Base-by-base conservation (phyloP, 352 stramenopile genomes). In the Phytopythium cucurbitacearum region DNA sequence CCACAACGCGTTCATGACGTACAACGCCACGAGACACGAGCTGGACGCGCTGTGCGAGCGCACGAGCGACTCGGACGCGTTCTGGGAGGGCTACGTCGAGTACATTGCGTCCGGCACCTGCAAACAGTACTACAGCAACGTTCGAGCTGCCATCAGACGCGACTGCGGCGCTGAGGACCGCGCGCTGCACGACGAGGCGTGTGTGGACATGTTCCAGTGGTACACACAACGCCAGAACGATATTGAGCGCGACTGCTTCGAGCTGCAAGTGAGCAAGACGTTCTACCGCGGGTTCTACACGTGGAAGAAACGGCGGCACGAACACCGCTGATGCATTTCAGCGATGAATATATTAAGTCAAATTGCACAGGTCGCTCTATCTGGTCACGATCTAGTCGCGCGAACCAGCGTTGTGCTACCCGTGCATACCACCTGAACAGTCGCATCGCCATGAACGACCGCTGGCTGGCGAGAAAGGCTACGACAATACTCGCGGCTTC, bases 71-170 rank as follows among this genome's bases (percentile, higher is more conserved):
- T 81, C 74, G 3, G 63, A 77, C 8, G 56, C 70, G 10, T 86
- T 88, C 59, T 86, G 75, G 70, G 77, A 86, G 52, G 74, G 65
- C 34, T 88, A 65, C 44, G 74, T 69, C 38, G 64, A 85, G 51
- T 86, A 77, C 56, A 67, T 80, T 8, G 77, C 67, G 12, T 68
- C 71, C 28, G 56, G 63, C 39, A 71, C 67, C 13, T 88, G 77
- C 51, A 85, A 82, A 47, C 54, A 42, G n/a, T 88, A 88, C 63
- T 88, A 88, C 48, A 60, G 65, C 33, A 47, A 69, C 39, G 60
- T 88, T 8, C 72, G 74, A 34, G 58, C 54, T 37, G 74, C 77
- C 0, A 63, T 47, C 2, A 58, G 56, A 6, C 40, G 40, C 40
- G 49, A 51, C 4, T 85, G 76, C 48, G 69, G 56, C 7, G 51